Evolutionary conservation across 1,284 basidiomycete genomes (phyloP).

Genomic region (Fomes fomentarius): DNA sequence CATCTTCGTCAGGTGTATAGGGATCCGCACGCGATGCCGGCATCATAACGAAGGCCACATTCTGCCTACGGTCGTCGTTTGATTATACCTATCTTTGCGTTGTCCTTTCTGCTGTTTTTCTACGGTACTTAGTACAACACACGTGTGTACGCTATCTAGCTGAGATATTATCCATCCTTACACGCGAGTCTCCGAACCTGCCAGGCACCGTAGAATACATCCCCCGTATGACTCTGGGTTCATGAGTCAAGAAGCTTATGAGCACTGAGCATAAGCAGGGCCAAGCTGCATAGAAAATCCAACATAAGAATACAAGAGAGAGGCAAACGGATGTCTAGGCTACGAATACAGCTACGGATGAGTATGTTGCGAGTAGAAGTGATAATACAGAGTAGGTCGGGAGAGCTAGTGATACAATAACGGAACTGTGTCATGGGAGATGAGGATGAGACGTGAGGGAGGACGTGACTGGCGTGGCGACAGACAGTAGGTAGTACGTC

Average conservation of each 20-base stretch:
- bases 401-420: constrained; percentile 16
- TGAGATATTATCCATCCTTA: not conserved
- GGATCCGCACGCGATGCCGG: constrained; percentile 57
- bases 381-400: not conserved
- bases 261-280: too few species aligned
- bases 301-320: not conserved
- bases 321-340: not conserved
- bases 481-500: not conserved
- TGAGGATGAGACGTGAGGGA: not conserved
- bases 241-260: too few species aligned
- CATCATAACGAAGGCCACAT: constrained; percentile 17
- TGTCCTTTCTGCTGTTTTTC: not conserved
- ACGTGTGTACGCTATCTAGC: not conserved
- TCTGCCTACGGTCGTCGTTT: not conserved
- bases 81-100: constrained; percentile 3
- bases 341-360: not conserved
- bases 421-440: not conserved
- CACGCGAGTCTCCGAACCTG: too few species aligned
- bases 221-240: too few species aligned
- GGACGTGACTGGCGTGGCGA: not conserved
- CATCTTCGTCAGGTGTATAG: constrained; percentile 60
- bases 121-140: constrained; percentile 1
- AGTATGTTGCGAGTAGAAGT: too few species aligned
- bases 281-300: not conserved
- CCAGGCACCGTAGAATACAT: not conserved